Evolutionary conservation across 352 stramenopile genomes (phyloP).

Genomic region (Pilasporangium apinafurcum): DNA sequence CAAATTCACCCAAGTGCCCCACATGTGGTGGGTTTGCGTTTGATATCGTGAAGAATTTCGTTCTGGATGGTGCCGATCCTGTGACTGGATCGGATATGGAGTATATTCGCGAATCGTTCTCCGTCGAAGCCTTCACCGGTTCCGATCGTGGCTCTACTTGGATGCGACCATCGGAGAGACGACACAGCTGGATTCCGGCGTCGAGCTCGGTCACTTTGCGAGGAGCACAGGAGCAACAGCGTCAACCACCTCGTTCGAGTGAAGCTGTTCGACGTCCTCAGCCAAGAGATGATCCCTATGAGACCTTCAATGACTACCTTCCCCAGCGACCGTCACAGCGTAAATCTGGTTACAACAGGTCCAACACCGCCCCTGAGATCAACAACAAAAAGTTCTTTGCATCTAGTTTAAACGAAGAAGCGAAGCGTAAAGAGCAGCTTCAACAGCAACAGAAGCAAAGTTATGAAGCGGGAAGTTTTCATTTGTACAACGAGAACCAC

Average conservation of each 20-base stretch:
- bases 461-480: slow-evolving; percentile 14
- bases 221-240: slow-evolving; percentile 5
- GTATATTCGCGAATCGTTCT: slow-evolving; percentile 59
- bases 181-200: slow-evolving; percentile 50
- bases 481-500: slow-evolving; percentile 13
- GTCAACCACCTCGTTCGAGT: slow-evolving; percentile 3
- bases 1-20: slow-evolving; percentile 75
- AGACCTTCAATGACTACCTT: slow-evolving; percentile 75
- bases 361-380: slow-evolving; percentile 23
- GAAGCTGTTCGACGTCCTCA: slow-evolving; percentile 1
- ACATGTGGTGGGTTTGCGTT: slow-evolving; percentile 79
- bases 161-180: slow-evolving; percentile 17
- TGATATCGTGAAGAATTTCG: slow-evolving; percentile 75
- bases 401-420: slow-evolving; percentile 12
- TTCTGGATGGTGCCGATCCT: slow-evolving; percentile 48
- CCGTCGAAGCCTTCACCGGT: slow-evolving; percentile 47
- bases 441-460: too few species aligned
- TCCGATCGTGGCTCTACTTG: slow-evolving; percentile 13
- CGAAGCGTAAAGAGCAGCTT: slow-evolving; percentile 1
- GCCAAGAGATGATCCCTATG: slow-evolving; percentile 31
- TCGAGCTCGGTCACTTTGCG: slow-evolving; percentile 23
- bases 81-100: slow-evolving; percentile 56
- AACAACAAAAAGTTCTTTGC: slow-evolving; percentile 37
- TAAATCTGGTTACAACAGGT: slow-evolving; percentile 33
- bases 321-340: slow-evolving; percentile 35